Evolutionary conservation across 1,284 basidiomycete species (phyloP).

Genomic region (Naganishia albida): DNA sequence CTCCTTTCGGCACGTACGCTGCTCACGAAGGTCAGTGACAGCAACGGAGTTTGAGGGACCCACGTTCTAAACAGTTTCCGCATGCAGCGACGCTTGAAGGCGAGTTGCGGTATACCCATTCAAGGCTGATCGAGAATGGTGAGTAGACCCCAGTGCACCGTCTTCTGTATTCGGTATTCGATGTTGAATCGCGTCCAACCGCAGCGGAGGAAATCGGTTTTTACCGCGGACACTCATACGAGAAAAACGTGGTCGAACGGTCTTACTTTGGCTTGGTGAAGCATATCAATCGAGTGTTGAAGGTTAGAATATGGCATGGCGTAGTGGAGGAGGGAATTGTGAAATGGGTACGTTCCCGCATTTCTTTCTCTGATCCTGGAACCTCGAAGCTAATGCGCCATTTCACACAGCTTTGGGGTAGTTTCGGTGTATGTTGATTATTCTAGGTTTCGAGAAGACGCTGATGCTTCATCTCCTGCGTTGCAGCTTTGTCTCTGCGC

Average conservation of each 20-base stretch:
- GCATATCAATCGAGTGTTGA: constrained; percentile 82
- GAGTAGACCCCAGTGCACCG: no score
- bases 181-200: no score
- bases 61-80: not conserved
- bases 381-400: not conserved
- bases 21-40: constrained; percentile 56
- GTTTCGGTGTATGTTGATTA: constrained; percentile 68
- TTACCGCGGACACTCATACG: constrained; percentile 84
- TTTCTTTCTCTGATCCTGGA: not conserved
- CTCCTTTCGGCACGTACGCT: constrained; percentile 91
- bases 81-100: constrained; percentile 83
- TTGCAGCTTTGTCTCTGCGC: constrained; percentile 81
- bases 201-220: constrained; percentile 92
- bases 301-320: constrained; percentile 83
- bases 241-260: constrained; percentile 89
- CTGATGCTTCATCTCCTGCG: not conserved
- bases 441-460: no score
- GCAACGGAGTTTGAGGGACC: not conserved
- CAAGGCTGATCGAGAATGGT: constrained; percentile 80
- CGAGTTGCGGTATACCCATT: constrained; percentile 84
- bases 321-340: constrained; percentile 93
- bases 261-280: constrained; percentile 85
- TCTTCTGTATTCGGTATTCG: no score
- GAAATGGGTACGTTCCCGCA: constrained; percentile 70
- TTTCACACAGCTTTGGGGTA: constrained; percentile 75